A percentile compares a stretch with the other conserved stretches of the same genome.
Evolutionary conservation across 768 basidiomycete species (phyloP).

Genomic region (Phanerochaete sordida): DNA sequence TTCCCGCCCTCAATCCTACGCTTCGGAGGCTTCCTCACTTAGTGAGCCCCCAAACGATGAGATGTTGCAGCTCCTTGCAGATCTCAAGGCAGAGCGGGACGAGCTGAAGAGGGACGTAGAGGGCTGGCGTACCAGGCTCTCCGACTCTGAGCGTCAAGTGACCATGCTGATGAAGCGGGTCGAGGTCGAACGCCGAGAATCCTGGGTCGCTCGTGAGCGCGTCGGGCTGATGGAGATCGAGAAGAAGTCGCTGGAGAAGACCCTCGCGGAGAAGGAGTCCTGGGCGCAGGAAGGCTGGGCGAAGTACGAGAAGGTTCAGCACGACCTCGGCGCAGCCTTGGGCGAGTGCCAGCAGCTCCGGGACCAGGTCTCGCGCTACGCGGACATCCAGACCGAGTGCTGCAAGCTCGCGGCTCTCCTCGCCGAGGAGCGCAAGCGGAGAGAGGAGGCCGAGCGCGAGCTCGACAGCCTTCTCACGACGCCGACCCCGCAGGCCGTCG

Average conservation of each 20-base stretch:
- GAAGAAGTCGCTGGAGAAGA: constrained; percentile 53
- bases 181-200: constrained; percentile 77
- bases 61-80: constrained; percentile 69
- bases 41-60: constrained; percentile 64
- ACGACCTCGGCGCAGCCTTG: constrained; percentile 29
- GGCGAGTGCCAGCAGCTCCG: constrained; percentile 36
- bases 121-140: constrained; percentile 78
- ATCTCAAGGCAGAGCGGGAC: constrained; percentile 86
- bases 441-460: constrained; percentile 50
- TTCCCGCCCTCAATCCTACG: constrained; percentile 38
- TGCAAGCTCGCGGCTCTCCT: constrained; percentile 27
- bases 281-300: constrained; percentile 27
- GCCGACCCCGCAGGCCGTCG: constrained; percentile 39
- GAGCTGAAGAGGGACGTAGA: constrained; percentile 85
- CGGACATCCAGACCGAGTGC: constrained; percentile 12
- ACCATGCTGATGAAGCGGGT: constrained; percentile 62
- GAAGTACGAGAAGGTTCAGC: constrained; percentile 20
- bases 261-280: constrained; percentile 33
- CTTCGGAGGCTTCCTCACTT: constrained; percentile 41
- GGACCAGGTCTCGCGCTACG: constrained; percentile 17
- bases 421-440: constrained; percentile 36
- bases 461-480: constrained; percentile 46
- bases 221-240: constrained; percentile 64
- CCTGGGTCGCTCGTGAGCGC: constrained; percentile 79
- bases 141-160: constrained; percentile 70